phyloP scores from a whole-genome alignment of 1,139 yeast species.

The Candida anutae region DNA sequence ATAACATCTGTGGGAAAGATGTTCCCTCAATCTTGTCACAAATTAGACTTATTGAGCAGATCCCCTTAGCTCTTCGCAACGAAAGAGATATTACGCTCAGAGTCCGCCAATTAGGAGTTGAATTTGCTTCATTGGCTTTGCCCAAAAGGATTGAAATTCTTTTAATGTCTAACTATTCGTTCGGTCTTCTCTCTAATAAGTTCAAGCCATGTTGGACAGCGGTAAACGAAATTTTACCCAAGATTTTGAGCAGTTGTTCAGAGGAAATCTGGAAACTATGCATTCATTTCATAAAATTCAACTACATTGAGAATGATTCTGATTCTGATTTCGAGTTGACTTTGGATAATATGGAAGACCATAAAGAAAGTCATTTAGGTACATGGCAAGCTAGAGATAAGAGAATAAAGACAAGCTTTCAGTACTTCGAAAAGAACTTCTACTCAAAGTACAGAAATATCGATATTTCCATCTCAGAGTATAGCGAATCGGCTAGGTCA shows the following conservation, averaged over 20 bases:
- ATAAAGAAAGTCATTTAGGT: constrained; percentile 13
- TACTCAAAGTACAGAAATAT: constrained; percentile 16
- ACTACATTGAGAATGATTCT: constrained; percentile 16
- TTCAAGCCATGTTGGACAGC: constrained; percentile 87
- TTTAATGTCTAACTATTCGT: constrained; percentile 48
- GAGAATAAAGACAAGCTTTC: constrained; percentile 22
- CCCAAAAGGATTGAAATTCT: constrained; percentile 28
- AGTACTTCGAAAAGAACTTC: constrained; percentile 12
- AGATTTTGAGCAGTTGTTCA: constrained; percentile 35
- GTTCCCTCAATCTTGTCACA: constrained; percentile 29
- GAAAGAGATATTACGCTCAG: constrained; percentile 72
- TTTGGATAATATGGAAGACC: constrained; percentile 11
- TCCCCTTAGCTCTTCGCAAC: constrained; percentile 61
- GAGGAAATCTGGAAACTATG: constrained; percentile 52
- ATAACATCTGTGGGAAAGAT: constrained; percentile 16
- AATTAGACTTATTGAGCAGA: constrained; percentile 57
- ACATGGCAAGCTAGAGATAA: constrained; percentile 26
- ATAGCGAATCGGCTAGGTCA: constrained; percentile 26
- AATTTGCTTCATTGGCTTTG: constrained; percentile 30
- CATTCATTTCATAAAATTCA: constrained; percentile 28
- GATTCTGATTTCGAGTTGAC: constrained; percentile 8
- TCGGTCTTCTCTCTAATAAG: constrained; percentile 68
- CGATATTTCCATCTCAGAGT: constrained; percentile 24
- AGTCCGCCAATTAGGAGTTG: constrained; percentile 52
- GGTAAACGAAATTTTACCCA: constrained; percentile 52